phyloP scores from a whole-genome alignment of 1,139 yeast genomes.

The Candida pseudoviswanathii region DNA sequence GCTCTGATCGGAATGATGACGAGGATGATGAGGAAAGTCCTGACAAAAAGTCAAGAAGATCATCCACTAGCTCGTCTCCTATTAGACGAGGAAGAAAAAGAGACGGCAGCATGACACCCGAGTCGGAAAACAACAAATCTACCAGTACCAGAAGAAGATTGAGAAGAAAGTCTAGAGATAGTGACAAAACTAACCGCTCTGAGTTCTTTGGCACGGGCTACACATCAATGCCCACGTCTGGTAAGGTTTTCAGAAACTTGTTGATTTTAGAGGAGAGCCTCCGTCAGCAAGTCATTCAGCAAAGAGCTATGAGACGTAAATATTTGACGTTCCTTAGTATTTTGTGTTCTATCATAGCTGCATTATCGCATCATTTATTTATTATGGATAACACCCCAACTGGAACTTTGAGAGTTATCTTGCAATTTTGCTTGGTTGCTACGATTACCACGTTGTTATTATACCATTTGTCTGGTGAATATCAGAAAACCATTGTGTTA shows the following conservation, averaged over 20 bases:
- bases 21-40: constrained; percentile 6
- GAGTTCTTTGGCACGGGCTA: constrained; percentile 38
- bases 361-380: constrained; percentile 44
- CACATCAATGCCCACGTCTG: constrained; percentile 57
- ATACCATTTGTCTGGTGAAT: constrained; percentile 88
- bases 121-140: constrained; percentile 16
- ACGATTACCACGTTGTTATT: constrained; percentile 69
- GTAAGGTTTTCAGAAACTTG: constrained; percentile 76
- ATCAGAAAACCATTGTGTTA: constrained; percentile 76
- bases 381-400: constrained; percentile 25
- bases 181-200: constrained; percentile 35
- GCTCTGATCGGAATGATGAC: background rate
- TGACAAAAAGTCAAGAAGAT: constrained; percentile 4
- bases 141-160: constrained; percentile 28
- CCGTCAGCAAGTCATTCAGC: constrained; percentile 77
- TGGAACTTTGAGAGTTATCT: constrained; percentile 45
- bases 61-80: constrained; percentile 3
- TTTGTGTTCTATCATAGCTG: constrained; percentile 46
- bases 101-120: constrained; percentile 16
- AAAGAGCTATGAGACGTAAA: constrained; percentile 67
- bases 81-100: constrained; percentile 10
- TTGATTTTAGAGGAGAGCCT: constrained; percentile 83
- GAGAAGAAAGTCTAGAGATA: constrained; percentile 32
- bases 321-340: constrained; percentile 70
- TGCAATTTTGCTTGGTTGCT: constrained; percentile 68